Evolutionary conservation across 306 rosid species (phyloP).

Genomic region (Psophocarpus tetragonolobus): DNA sequence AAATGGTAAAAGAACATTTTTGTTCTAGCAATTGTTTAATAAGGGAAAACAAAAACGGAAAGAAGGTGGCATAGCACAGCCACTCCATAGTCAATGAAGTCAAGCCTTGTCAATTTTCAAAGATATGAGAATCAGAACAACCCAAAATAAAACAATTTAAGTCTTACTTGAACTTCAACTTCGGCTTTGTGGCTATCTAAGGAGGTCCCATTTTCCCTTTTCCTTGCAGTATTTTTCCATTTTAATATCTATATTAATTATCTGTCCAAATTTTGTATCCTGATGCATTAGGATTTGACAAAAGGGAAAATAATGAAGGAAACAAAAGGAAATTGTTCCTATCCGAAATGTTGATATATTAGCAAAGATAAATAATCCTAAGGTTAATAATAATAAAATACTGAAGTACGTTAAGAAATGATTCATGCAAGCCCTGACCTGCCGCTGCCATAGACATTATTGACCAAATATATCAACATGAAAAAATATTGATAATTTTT

Average conservation of each 20-base stretch:
- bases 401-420: not conserved
- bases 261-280: not conserved
- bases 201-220: not conserved
- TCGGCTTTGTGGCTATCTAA: not conserved
- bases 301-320: not conserved
- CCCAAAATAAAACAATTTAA: not conserved
- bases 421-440: not conserved
- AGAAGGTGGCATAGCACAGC: not conserved
- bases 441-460: conserved; percentile 24
- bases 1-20: conserved; percentile 5
- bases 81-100: conserved; percentile 17
- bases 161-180: not conserved
- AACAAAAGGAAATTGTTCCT: not conserved
- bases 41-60: not conserved
- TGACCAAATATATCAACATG: conserved; percentile 35
- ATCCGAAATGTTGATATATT: not conserved
- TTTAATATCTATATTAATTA: not conserved
- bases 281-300: not conserved
- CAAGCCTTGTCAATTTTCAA: conserved; percentile 23
- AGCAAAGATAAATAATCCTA: not conserved
- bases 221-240: not conserved
- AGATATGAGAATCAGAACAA: conserved; percentile 11
- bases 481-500: conserved; percentile 25
- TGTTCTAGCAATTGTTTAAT: not conserved
- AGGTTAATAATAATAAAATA: not conserved